Base-by-base conservation (phyloP, 352 stramenopile species). In the Plasmopara halstedii region DNA sequence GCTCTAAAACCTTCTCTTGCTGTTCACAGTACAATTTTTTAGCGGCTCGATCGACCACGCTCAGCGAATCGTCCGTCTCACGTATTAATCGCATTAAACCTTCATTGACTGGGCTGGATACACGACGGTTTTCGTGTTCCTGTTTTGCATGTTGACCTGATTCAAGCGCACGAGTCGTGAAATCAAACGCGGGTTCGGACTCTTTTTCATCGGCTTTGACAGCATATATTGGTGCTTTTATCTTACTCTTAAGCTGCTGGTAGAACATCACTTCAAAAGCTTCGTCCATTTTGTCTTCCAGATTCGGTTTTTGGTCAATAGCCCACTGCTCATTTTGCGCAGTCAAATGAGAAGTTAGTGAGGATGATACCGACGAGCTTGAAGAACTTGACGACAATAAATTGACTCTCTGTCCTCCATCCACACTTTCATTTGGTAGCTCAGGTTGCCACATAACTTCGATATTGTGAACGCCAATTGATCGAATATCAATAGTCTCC, bases 21-120 rank as follows among this genome's bases (percentile, higher is more conserved):
- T 85, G 73, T 41, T 85, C 57, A 6, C 68, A 20, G 7, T 64
- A 85, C 10, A 82, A n/a, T 17, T 61, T 61, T 33, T 69, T 67
- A 15, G 77, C 77, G 20, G 61, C 54, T 21, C 67, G 51, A 17
- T 86, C 63, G 34, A 88, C 65, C 7, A 88, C 73, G 46, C 73
- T 88, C 6, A 88, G 62, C n/a, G 76, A 85, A 46, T 86, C 77
- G 21, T 88, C 74, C 2, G 67, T 69, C 29, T 82, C 71, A 21
- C 61, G 48, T 15, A 86, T 64, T 4, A 88, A 47, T 15, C 53
- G 49, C 18, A 76, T 36, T 2, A 88, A 58, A 15, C 37, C 25
- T 29, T 29, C 2, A 29, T 4, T 29, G n/a, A n/a, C n/a, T n/a
- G n/a, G n/a, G n/a, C n/a, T n/a, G n/a, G n/a, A n/a, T n/a, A n/a